These are phyloP conservation scores for Isatis tinctoria DNA, from an alignment of 345 rosid species.

Conservation along the genomic window DNA sequence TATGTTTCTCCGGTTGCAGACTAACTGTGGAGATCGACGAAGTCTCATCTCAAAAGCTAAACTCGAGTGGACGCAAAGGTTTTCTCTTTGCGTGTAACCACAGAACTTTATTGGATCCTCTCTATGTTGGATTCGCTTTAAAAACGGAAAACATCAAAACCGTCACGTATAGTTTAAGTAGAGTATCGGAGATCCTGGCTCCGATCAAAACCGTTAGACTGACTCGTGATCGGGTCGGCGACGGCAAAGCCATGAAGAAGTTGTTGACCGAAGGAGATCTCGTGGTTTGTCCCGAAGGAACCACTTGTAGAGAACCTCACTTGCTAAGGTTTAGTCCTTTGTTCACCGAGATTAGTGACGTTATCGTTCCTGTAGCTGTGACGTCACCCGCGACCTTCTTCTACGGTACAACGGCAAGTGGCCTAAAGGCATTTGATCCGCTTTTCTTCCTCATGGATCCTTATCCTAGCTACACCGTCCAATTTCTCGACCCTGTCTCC, in stretches of 20 bases:
- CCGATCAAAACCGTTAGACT: slow-evolving; percentile 67
- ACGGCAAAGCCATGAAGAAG: slow-evolving; percentile 41
- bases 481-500: slow-evolving; percentile 41
- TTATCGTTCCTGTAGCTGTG: slow-evolving; percentile 63
- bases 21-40: slow-evolving; percentile 22
- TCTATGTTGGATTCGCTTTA: slow-evolving; percentile 43
- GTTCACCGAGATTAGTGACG: slow-evolving; percentile 55
- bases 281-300: slow-evolving; percentile 82
- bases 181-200: slow-evolving; percentile 55
- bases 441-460: slow-evolving; percentile 69
- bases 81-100: slow-evolving; percentile 71
- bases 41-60: background rate
- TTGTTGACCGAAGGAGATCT: slow-evolving; percentile 53
- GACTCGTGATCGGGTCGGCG: slow-evolving; percentile 49
- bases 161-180: slow-evolving; percentile 72
- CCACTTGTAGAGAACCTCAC: slow-evolving; percentile 78
- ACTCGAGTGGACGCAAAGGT: slow-evolving; percentile 23
- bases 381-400: slow-evolving; percentile 47
- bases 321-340: slow-evolving; percentile 73
- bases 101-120: slow-evolving; percentile 71
- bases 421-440: slow-evolving; percentile 69
- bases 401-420: slow-evolving; percentile 72
- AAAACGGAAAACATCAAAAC: slow-evolving; percentile 49
- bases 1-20: slow-evolving; percentile 38
- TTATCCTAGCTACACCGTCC: slow-evolving; percentile 38